These are phyloP conservation scores for Bocquillonia castaneifolia DNA, from an alignment of 441 rosid genomes.

Conservation along the genomic window DNA sequence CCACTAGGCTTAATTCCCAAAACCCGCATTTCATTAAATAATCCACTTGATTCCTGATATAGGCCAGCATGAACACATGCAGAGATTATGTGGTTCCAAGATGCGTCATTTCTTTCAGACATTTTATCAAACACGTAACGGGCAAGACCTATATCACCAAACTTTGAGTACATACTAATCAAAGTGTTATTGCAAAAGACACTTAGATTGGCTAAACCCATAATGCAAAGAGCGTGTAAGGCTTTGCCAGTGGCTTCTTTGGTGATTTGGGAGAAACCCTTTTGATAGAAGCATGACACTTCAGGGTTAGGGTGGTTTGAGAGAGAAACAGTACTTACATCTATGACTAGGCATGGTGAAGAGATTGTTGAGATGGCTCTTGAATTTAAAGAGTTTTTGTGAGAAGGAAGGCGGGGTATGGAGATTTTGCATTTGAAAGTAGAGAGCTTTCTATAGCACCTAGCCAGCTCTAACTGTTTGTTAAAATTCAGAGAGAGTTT, in stretches of 20 bases:
- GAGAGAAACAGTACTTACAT: conserved; percentile 28
- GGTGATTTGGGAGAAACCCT: conserved; percentile 77
- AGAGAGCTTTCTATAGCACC: conserved; percentile 24
- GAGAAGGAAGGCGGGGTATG: conserved; percentile 18
- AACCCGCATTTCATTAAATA: conserved; percentile 43
- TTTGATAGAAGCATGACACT: conserved; percentile 54
- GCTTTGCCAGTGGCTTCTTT: conserved; percentile 48
- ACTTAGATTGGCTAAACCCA: conserved; percentile 40
- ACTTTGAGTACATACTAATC: conserved; percentile 52
- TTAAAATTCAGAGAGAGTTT: neutral
- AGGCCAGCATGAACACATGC: conserved; percentile 53
- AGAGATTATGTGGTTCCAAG: conserved; percentile 83
- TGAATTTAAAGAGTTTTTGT: conserved; percentile 16
- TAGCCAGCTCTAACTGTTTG: conserved; percentile 44
- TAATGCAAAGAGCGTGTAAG: conserved; percentile 65
- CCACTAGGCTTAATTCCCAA: conserved; percentile 50
- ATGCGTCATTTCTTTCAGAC: conserved; percentile 52
- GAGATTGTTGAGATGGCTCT: conserved; percentile 36
- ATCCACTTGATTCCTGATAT: conserved; percentile 39
- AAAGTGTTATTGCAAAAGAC: conserved; percentile 52
- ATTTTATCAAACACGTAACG: conserved; percentile 68
- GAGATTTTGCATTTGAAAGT: conserved; percentile 27
- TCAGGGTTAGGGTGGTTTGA: conserved; percentile 62
- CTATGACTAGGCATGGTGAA: conserved; percentile 19
- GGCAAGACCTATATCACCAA: conserved; percentile 41